Evolutionary conservation across 2,329 filamentous ascomycete genomes (phyloP).

Genomic region (Beauveria pseudobassiana): DNA sequence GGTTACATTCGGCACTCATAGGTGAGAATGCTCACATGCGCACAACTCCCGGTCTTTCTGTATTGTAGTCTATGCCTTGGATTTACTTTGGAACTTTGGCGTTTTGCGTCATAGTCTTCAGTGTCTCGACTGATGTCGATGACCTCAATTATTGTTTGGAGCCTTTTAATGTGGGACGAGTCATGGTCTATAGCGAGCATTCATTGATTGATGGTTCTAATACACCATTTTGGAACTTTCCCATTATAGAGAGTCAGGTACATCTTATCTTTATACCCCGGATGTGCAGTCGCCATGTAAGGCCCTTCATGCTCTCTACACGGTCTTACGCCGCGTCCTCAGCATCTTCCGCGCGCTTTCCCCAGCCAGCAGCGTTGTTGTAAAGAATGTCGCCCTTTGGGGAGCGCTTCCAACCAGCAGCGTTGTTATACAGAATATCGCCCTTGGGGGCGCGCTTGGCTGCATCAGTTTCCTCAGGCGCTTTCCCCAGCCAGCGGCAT

Average conservation of each 20-base stretch:
- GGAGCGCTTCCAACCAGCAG: conserved; percentile 12
- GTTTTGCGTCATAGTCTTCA: too few relatives aligned
- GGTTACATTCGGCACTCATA: conserved; percentile 7
- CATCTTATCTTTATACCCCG: neutral
- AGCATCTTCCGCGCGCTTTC: conserved; percentile 6
- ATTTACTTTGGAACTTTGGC: neutral
- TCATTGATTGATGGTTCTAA: too few relatives aligned
- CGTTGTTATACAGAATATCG: conserved; percentile 13
- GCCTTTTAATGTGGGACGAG: neutral
- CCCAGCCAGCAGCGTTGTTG: conserved; percentile 12
- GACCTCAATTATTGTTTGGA: too few relatives aligned
- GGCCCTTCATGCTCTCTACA: neutral
- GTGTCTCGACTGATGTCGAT: too few relatives aligned
- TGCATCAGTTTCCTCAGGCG: conserved; percentile 2
- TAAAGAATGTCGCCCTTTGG: conserved; percentile 7
- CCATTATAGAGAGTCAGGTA: too few relatives aligned
- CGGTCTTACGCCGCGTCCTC: neutral
- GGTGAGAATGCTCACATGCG: neutral
- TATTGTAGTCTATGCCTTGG: too few relatives aligned
- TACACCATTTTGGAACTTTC: too few relatives aligned
- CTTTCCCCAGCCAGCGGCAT: conserved; percentile 14
- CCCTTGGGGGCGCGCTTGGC: neutral
- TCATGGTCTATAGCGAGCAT: too few relatives aligned
- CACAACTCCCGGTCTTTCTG: neutral
- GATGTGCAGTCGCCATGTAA: neutral